phyloP scores from a whole-genome alignment of 371 early-diverging fungal genomes.

The Batkoa obscura region DNA sequence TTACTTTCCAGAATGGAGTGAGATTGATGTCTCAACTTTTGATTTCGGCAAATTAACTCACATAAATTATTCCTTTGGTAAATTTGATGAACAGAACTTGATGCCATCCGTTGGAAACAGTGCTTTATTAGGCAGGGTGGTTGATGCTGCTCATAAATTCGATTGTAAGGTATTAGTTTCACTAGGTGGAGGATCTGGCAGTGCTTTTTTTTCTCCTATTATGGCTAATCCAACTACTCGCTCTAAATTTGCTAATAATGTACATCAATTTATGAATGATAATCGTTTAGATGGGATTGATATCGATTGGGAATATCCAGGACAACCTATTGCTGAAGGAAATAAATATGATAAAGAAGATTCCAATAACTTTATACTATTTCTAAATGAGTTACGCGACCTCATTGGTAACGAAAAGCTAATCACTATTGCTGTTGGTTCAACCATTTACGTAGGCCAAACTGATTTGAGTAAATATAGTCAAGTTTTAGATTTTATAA shows the following conservation, averaged over 20 bases:
- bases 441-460: constrained; percentile 32
- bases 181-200: constrained; percentile 61
- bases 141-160: neutral
- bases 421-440: constrained; percentile 50
- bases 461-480: constrained; percentile 32
- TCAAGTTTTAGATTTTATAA: constrained; percentile 31
- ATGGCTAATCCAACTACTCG: constrained; percentile 19
- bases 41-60: constrained; percentile 13
- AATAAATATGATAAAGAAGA: constrained; percentile 33
- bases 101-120: constrained; percentile 3
- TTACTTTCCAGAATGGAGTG: constrained; percentile 1
- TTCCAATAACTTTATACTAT: constrained; percentile 28
- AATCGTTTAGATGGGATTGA: constrained; percentile 22
- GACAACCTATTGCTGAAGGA: constrained; percentile 39
- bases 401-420: constrained; percentile 31
- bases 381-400: constrained; percentile 39
- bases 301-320: constrained; percentile 68
- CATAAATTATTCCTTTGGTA: constrained; percentile 11
- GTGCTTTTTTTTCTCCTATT: constrained; percentile 34
- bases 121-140: constrained; percentile 9
- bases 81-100: neutral
- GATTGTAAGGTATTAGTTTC: constrained; percentile 31
- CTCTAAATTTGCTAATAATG: constrained; percentile 19
- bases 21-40: neutral
- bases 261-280: constrained; percentile 4